phyloP scores from a whole-genome alignment of 345 rosid genomes.

The Psidium guajava region DNA sequence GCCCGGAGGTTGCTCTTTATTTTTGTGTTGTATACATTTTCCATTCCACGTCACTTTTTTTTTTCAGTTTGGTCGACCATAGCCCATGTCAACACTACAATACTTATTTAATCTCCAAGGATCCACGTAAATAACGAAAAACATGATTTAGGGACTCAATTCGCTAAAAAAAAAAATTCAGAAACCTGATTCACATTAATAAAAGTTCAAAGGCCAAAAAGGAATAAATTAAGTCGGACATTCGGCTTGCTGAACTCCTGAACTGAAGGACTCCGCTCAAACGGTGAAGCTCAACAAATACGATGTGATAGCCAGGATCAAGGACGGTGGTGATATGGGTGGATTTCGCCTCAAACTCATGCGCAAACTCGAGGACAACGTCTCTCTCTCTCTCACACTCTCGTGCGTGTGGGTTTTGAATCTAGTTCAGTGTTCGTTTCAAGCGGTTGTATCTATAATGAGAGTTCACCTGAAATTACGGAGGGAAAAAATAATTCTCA shows the following conservation, averaged over 20 bases:
- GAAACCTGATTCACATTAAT: too few relatives aligned
- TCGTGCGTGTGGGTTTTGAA: neutral
- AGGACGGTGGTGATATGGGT: slow-evolving; percentile 42
- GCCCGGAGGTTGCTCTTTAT: neutral
- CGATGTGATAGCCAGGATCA: slow-evolving; percentile 62
- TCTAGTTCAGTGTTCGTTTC: neutral
- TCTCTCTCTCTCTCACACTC: slow-evolving; percentile 4
- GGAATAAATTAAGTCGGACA: too few relatives aligned
- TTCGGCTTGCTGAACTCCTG: too few relatives aligned
- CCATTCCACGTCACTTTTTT: neutral
- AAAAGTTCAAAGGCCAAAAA: too few relatives aligned
- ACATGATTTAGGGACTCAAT: too few relatives aligned
- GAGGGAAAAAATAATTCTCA: neutral
- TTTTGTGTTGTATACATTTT: neutral
- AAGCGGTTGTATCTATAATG: neutral
- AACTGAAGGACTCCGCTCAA: too few relatives aligned
- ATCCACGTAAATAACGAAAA: too few relatives aligned
- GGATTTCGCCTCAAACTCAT: slow-evolving; percentile 75
- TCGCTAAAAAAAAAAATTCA: too few relatives aligned
- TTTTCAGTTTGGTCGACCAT: neutral
- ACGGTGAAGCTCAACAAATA: slow-evolving; percentile 36
- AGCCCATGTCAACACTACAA: neutral
- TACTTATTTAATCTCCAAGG: neutral
- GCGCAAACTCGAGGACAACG: slow-evolving; percentile 80
- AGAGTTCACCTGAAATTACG: neutral